Base-by-base conservation (phyloP, 129 eudicot genomes). In the Calendula officinalis region DNA sequence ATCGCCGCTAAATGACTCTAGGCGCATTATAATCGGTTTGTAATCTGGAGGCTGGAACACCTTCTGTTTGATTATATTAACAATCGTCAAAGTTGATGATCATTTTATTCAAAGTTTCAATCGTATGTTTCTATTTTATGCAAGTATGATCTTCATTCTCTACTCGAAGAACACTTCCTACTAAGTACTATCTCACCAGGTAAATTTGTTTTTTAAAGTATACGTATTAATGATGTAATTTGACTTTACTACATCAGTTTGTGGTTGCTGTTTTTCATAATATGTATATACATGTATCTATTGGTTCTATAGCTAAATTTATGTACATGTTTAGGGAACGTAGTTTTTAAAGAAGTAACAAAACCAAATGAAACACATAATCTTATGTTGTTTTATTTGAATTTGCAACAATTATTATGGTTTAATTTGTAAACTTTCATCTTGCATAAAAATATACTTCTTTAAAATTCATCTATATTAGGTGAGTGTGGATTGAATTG, bases 321-420 rank as follows among this genome's bases (percentile, higher is more conserved):
- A 74, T 7, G 91, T 71, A 46, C 60, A 40, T 69, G 11, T 67
- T 46, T n/a, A 92, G 47, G 85, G 82, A 60, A 85, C 74, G 85
- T 88, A 88, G 68, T 58, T 69, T 69, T 50, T 88, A 69, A 88
- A 88, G 79, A 91, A 91, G 71, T 47, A 10, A n/a, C n/a, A n/a
- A n/a, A 62, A 15, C 9, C n/a, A n/a, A n/a, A n/a, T n/a, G n/a
- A n/a, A 57, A 49, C 42, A 38, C 32, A 34, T 17, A 52, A 39
- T 13, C 5, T 6, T 39, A 35, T 42, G 5, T n/a, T n/a, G n/a
- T 54, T 67, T 51, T 42, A 33, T 33, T 55, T 43, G 57, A 8
- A 68, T 38, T 12, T 30, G n/a, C n/a, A n/a, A n/a, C n/a, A n/a
- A n/a, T n/a, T n/a, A n/a, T n/a, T n/a, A n/a, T n/a, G n/a, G n/a